Evolutionary conservation across 352 stramenopile species (phyloP).

Genomic region (Elongisporangium prolatum): DNA sequence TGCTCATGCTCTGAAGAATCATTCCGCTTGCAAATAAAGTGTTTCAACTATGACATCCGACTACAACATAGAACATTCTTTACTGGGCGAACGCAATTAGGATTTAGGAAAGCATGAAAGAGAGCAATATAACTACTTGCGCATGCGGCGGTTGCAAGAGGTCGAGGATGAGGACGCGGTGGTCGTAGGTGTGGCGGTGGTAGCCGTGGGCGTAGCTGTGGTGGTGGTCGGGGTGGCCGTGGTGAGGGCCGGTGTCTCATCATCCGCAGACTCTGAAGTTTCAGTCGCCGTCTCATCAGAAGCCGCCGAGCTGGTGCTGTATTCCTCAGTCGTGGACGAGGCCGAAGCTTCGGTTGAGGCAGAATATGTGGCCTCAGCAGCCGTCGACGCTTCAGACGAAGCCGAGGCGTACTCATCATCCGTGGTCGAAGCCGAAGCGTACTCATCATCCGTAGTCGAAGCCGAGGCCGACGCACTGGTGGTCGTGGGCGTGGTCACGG

Average conservation of each 20-base stretch:
- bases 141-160: not conserved
- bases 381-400: not conserved
- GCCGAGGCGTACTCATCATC: not conserved
- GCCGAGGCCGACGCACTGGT: too few species aligned
- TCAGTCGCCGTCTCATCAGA: not conserved
- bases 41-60: too few species aligned
- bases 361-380: not conserved
- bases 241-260: not conserved
- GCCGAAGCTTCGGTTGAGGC: not conserved
- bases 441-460: too few species aligned
- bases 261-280: constrained; percentile 1
- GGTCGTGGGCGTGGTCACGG: too few species aligned
- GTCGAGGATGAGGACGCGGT: not conserved
- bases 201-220: not conserved
- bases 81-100: not conserved
- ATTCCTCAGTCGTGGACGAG: not conserved
- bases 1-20: too few species aligned
- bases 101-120: not conserved
- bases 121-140: not conserved
- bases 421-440: not conserved
- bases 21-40: too few species aligned
- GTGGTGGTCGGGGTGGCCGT: constrained; percentile 2
- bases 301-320: not conserved
- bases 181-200: not conserved
- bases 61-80: too few species aligned